A percentile compares a stretch with the other conserved stretches of the same genome.
phyloP scores from a whole-genome alignment of 169 alveolate genomes.

The Theileria annulata region DNA sequence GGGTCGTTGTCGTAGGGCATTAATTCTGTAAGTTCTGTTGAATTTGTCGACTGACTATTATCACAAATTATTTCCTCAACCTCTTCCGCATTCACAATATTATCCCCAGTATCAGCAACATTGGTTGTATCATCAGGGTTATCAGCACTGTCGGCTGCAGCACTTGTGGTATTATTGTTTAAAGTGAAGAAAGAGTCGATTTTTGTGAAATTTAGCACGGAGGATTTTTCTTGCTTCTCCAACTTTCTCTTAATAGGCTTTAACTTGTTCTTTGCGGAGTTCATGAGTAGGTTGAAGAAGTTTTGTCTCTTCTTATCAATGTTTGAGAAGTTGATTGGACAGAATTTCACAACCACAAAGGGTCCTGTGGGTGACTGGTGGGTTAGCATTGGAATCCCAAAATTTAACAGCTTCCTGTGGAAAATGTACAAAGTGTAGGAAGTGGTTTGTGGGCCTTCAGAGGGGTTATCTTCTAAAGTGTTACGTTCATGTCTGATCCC shows the following conservation, averaged over 20 bases:
- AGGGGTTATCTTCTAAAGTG: background rate
- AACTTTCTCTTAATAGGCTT: conserved; percentile 24
- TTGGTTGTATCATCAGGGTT: background rate
- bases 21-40: background rate
- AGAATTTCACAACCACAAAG: conserved; percentile 59
- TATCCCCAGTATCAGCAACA: background rate
- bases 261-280: conserved; percentile 9
- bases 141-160: too few species aligned
- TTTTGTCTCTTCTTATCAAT: conserved; percentile 43
- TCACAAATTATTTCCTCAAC: background rate
- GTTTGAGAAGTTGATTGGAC: conserved; percentile 39
- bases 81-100: background rate
- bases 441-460: background rate
- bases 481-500: conserved; percentile 73
- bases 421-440: conserved; percentile 56
- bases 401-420: conserved; percentile 52
- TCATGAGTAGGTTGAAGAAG: conserved; percentile 48
- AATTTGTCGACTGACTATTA: background rate
- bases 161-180: background rate
- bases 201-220: background rate
- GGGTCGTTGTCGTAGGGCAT: background rate
- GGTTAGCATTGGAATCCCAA: conserved; percentile 67
- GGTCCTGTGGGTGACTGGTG: conserved; percentile 71
- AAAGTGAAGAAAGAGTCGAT: conserved; percentile 13
- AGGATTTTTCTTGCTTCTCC: background rate